phyloP scores from a whole-genome alignment of 345 rosid species.

The Aethionema arabicum region DNA sequence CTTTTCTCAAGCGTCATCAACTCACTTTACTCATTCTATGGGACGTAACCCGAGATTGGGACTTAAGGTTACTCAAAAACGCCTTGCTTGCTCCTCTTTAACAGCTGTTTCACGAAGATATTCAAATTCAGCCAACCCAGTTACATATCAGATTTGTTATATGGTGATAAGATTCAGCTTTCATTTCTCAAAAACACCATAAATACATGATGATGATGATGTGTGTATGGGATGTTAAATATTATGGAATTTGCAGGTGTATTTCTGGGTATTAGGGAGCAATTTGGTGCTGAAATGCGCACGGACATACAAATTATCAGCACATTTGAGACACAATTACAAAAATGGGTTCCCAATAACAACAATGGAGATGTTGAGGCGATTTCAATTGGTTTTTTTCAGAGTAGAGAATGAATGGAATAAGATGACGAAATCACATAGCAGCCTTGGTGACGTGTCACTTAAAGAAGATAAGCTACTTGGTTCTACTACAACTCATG shows the following conservation, averaged over 20 bases:
- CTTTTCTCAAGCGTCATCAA: conserved; percentile 84
- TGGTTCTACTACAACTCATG: conserved; percentile 52
- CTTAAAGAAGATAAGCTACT: conserved; percentile 73
- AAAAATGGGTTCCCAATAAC: conserved; percentile 63
- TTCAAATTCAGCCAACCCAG: conserved; percentile 82
- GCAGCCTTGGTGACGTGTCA: conserved; percentile 47
- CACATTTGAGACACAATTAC: conserved; percentile 93
- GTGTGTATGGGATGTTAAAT: background rate
- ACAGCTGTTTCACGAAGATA: conserved; percentile 81
- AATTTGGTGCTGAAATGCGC: conserved; percentile 84
- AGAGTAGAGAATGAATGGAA: conserved; percentile 99
- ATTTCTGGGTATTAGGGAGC: conserved; percentile 89
- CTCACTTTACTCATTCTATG: conserved; percentile 95
- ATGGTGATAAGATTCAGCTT: conserved; percentile 63
- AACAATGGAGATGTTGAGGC: conserved; percentile 73
- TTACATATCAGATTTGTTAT: conserved; percentile 48
- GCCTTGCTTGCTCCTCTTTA: conserved; percentile 1
- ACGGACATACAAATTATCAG: conserved; percentile 95
- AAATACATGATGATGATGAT: background rate
- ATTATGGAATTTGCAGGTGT: conserved; percentile 53
- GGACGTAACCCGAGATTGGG: conserved; percentile 99
- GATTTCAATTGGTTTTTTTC: conserved; percentile 94
- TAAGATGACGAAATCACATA: conserved; percentile 72
- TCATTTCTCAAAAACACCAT: background rate
- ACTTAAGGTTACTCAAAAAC: conserved; percentile 58